Conservation (phyloP, 768 basidiomycete species). For the Xerocomus potaroensis region DNA sequence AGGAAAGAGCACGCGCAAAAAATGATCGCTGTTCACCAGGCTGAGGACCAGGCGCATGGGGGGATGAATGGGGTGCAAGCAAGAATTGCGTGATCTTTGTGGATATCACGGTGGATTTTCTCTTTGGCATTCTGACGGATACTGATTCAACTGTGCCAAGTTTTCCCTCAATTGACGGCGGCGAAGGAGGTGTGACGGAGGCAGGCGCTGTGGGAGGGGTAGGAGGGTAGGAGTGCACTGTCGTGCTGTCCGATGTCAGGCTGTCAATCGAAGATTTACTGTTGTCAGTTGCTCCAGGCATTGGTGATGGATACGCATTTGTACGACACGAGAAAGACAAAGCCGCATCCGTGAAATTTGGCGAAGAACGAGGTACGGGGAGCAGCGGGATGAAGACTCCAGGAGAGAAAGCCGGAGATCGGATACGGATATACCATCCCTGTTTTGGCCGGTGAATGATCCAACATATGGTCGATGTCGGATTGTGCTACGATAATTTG, state of each 20-base stretch:
- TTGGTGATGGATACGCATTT: constrained; percentile 29
- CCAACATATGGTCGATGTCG: constrained; percentile 65
- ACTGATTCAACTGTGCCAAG: constrained; percentile 18
- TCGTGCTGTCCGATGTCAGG: constrained; percentile 28
- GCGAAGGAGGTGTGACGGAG: constrained; percentile 32
- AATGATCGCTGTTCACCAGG: constrained; percentile 37
- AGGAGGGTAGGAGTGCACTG: constrained; percentile 55
- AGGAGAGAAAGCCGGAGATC: constrained; percentile 66
- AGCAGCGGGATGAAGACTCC: constrained; percentile 51
- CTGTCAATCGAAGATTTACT: constrained; percentile 27
- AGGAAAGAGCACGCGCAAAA: constrained; percentile 47
- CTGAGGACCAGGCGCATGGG: constrained; percentile 29
- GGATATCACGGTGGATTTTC: constrained; percentile 7
- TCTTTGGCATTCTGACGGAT: neutral
- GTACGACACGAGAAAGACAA: constrained; percentile 52
- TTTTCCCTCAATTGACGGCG: constrained; percentile 29
- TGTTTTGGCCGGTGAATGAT: constrained; percentile 73
- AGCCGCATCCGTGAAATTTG: constrained; percentile 48
- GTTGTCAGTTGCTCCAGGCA: constrained; percentile 1
- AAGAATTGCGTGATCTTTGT: constrained; percentile 46
- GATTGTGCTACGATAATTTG: constrained; percentile 49
- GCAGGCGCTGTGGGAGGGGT: constrained; percentile 40
- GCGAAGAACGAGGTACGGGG: constrained; percentile 45
- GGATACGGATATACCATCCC: constrained; percentile 82
- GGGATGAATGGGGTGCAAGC: constrained; percentile 43